Evolutionary conservation across 371 early-diverging fungal genomes (phyloP).

Genomic region (Coemansia sp.): DNA sequence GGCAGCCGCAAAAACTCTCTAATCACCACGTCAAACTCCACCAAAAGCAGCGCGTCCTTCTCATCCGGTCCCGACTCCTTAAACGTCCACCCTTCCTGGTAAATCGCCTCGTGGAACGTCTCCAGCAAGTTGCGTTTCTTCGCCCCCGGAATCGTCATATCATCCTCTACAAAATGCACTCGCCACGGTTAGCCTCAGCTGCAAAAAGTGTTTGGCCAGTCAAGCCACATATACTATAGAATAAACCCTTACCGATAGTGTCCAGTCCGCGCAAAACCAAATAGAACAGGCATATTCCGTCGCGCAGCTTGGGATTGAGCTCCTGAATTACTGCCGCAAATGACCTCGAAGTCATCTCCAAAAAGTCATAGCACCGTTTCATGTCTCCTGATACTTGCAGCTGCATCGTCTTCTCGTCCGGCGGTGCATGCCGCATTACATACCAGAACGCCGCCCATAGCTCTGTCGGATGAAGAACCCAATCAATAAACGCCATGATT

Average conservation of each 20-base stretch:
- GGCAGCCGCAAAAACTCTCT: slow-evolving; percentile 80
- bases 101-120: slow-evolving; percentile 77
- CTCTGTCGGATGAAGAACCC: slow-evolving; percentile 80
- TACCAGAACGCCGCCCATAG: slow-evolving; percentile 75
- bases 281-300: slow-evolving; percentile 89
- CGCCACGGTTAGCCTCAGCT: not conserved
- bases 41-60: slow-evolving; percentile 87
- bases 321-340: slow-evolving; percentile 95
- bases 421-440: slow-evolving; percentile 64
- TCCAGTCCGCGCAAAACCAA: slow-evolving; percentile 92
- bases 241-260: slow-evolving; percentile 67
- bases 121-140: slow-evolving; percentile 74
- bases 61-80: slow-evolving; percentile 83
- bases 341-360: slow-evolving; percentile 90
- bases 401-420: slow-evolving; percentile 55
- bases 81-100: slow-evolving; percentile 85
- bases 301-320: slow-evolving; percentile 82
- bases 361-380: slow-evolving; percentile 80
- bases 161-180: slow-evolving; percentile 78
- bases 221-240: not conserved
- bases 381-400: slow-evolving; percentile 60
- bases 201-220: not conserved
- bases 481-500: slow-evolving; percentile 47
- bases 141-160: slow-evolving; percentile 83
- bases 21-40: slow-evolving; percentile 86